phyloP scores from a whole-genome alignment of 2,329 filamentous ascomycete genomes.

The Nemania abortiva region DNA sequence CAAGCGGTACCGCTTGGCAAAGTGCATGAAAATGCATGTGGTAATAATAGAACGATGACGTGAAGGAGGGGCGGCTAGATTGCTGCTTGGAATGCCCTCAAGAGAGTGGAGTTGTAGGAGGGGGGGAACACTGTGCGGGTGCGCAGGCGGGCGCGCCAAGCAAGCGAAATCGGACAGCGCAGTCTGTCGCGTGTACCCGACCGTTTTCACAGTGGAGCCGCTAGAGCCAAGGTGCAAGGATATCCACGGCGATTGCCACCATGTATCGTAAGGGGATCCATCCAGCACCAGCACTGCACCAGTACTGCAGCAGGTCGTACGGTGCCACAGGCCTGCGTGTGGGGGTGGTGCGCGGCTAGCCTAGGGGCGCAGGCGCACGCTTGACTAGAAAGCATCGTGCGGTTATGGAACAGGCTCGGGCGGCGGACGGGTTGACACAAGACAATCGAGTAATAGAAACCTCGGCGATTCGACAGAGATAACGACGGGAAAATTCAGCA shows the following conservation, averaged over 20 bases:
- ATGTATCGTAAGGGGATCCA: conserved; percentile 2
- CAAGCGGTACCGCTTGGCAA: conserved; percentile 20
- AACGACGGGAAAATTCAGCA: conserved; percentile 32
- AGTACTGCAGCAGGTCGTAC: conserved; percentile 16
- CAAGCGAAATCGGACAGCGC: conserved; percentile 43
- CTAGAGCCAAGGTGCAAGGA: background rate
- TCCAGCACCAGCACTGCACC: background rate
- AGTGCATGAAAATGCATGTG: conserved; percentile 2
- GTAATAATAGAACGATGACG: conserved; percentile 9
- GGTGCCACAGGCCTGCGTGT: conserved; percentile 16
- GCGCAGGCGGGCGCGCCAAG: conserved; percentile 17
- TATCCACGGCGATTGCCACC: conserved; percentile 17
- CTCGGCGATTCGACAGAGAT: conserved; percentile 45
- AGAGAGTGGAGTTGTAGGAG: conserved; percentile 11
- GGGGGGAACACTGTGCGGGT: background rate
- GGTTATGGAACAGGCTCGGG: background rate
- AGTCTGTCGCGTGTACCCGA: conserved; percentile 28
- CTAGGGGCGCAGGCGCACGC: conserved; percentile 25
- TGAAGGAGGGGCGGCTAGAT: conserved; percentile 1
- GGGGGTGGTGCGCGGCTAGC: conserved; percentile 19
- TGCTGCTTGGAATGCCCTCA: background rate
- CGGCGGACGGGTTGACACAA: conserved; percentile 37
- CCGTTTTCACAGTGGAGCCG: conserved; percentile 13
- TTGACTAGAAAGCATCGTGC: conserved; percentile 29
- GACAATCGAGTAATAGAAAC: conserved; percentile 47